Evolutionary conservation across 2,329 filamentous ascomycete genomes (phyloP).

Genomic region (Fonsecaea erecta): DNA sequence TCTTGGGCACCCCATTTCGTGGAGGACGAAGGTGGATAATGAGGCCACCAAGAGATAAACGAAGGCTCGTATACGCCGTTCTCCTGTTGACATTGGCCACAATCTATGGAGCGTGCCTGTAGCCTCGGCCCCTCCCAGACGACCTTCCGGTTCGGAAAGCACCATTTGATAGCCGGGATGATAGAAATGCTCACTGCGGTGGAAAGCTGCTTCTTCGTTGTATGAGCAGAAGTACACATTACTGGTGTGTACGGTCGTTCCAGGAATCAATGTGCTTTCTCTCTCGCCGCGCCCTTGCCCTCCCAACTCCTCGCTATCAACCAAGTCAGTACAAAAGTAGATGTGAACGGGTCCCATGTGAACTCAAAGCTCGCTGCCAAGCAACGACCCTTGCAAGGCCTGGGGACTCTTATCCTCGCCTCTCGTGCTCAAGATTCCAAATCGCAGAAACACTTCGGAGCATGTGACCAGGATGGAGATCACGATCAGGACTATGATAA

Average conservation of each 20-base stretch:
- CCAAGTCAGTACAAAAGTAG: background rate
- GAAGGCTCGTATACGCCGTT: slow-evolving; percentile 1
- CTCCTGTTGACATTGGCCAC: slow-evolving; percentile 1
- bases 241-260: background rate
- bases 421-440: slow-evolving; percentile 66
- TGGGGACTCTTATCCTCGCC: slow-evolving; percentile 17
- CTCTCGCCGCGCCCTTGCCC: background rate
- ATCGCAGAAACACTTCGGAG: slow-evolving; percentile 84
- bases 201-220: background rate
- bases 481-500: slow-evolving; percentile 91
- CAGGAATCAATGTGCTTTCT: background rate
- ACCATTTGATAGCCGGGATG: slow-evolving; percentile 13
- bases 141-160: slow-evolving; percentile 8
- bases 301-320: slow-evolving; percentile 13
- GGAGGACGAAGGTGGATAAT: slow-evolving; percentile 4
- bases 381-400: slow-evolving; percentile 4
- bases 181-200: background rate
- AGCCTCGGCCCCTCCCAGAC: slow-evolving; percentile 4
- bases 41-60: slow-evolving; percentile 26
- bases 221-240: slow-evolving; percentile 6
- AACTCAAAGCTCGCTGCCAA: slow-evolving; percentile 22
- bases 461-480: slow-evolving; percentile 90
- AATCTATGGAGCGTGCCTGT: slow-evolving; percentile 7
- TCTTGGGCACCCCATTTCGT: slow-evolving; percentile 3
- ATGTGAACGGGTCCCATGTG: background rate